Evolutionary conservation across 1,139 yeast genomes (phyloP).

Genomic region (Nakaseomyces kungkrabaensis): DNA sequence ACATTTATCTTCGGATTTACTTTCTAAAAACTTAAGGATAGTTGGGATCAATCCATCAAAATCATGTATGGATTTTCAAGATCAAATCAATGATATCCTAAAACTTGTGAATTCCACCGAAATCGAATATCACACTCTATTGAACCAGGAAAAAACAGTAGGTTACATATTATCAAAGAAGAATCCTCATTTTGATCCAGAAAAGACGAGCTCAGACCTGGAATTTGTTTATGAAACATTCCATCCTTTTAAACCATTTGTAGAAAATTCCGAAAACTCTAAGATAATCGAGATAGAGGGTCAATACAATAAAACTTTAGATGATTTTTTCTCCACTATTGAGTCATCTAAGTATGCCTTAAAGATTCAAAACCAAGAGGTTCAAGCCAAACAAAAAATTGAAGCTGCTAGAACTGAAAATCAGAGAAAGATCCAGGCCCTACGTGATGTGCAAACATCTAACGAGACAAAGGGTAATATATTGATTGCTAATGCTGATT

Average conservation of each 20-base stretch:
- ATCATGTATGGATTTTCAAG: constrained; percentile 33
- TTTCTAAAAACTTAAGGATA: constrained; percentile 46
- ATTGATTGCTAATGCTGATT: constrained; percentile 57
- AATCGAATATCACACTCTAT: constrained; percentile 27
- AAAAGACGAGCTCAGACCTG: constrained; percentile 32
- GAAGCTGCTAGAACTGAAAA: constrained; percentile 70
- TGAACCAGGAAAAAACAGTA: constrained; percentile 18
- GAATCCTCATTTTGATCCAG: constrained; percentile 40
- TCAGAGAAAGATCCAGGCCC: constrained; percentile 55
- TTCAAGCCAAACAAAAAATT: constrained; percentile 61
- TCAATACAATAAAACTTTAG: constrained; percentile 65
- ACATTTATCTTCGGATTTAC: constrained; percentile 68
- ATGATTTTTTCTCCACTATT: constrained; percentile 71
- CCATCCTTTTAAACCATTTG: constrained; percentile 68
- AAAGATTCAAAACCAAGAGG: constrained; percentile 66
- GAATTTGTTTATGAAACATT: constrained; percentile 67
- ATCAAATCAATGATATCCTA: constrained; percentile 27
- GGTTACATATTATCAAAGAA: constrained; percentile 64
- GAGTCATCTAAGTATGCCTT: constrained; percentile 72
- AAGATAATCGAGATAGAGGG: constrained; percentile 40
- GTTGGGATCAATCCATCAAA: constrained; percentile 38
- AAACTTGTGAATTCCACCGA: constrained; percentile 44
- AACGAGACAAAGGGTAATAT: constrained; percentile 65
- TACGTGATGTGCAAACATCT: constrained; percentile 52
- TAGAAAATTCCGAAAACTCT: constrained; percentile 26